phyloP scores from a whole-genome alignment of 2,329 filamentous ascomycete species.

The Graphiopsis chlorocephala region DNA sequence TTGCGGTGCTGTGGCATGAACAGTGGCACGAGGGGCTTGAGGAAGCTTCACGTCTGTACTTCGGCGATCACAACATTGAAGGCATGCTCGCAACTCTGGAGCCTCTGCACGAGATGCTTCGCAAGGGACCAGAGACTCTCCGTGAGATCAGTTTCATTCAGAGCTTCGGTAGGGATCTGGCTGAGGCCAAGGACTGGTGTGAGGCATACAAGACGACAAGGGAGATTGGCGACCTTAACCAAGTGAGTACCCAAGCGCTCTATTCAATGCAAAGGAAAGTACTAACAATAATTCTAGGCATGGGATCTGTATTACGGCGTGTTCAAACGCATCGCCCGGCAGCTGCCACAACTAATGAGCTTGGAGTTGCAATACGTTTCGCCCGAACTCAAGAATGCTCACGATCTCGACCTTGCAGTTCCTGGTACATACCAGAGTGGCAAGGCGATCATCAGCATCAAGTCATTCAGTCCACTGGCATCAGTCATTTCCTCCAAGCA shows the following conservation, averaged over 20 bases:
- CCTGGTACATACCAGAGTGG: constrained; percentile 88
- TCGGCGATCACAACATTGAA: constrained; percentile 94
- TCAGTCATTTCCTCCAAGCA: constrained; percentile 97
- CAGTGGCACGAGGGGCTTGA: constrained; percentile 98
- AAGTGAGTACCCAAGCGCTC: constrained; percentile 38
- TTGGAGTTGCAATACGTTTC: constrained; percentile 96
- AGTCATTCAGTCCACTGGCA: constrained; percentile 85
- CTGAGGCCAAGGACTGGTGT: constrained; percentile 95
- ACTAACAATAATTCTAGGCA: constrained; percentile 46
- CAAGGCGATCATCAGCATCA: constrained; percentile 76
- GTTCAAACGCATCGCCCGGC: constrained; percentile 90
- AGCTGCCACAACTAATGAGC: constrained; percentile 86
- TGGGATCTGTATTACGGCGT: constrained; percentile 99
- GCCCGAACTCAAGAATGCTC: constrained; percentile 81
- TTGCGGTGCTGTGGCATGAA: constrained; percentile 97
- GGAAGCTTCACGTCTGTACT: constrained; percentile 93
- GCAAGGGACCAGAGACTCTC: constrained; percentile 86
- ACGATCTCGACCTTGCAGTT: constrained; percentile 87
- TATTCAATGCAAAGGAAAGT: neutral
- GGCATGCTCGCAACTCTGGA: constrained; percentile 93
- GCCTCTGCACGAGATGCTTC: constrained; percentile 86
- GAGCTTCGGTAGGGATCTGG: constrained; percentile 90
- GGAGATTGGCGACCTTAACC: constrained; percentile 91
- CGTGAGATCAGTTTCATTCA: constrained; percentile 97
- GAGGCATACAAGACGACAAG: constrained; percentile 83